Percentiles rank a stretch among this genome's conserved stretches.
Conservation (phyloP, 768 basidiomycete species). For the Phylloporus sp. region DNA sequence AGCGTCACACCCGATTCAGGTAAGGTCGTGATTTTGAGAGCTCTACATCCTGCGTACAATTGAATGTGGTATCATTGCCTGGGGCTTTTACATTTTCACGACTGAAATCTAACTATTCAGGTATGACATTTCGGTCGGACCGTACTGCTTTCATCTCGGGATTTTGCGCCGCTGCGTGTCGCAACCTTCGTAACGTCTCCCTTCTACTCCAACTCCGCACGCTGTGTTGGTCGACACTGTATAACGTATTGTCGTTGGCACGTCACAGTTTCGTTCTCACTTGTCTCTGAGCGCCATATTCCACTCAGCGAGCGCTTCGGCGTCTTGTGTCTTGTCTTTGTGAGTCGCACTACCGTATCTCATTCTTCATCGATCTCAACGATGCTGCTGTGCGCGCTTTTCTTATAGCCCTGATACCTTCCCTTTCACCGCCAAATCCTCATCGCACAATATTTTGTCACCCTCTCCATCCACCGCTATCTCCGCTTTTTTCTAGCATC, state of each 20-base stretch:
- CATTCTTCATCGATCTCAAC: neutral
- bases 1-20: no score
- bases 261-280: neutral
- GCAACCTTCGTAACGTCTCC: no score
- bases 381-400: neutral
- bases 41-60: no score
- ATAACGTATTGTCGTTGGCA: neutral
- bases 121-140: no score
- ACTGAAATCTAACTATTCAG: no score
- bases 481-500: no score
- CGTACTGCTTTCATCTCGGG: no score
- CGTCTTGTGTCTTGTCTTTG: neutral
- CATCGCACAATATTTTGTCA: neutral
- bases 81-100: no score
- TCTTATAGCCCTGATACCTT: neutral
- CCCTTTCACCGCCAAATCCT: neutral
- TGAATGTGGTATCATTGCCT: no score
- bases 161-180: no score
- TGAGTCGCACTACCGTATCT: neutral
- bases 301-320: neutral
- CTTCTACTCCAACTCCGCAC: neutral
- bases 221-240: neutral
- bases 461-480: neutral
- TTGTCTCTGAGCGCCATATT: neutral
- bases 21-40: no score